These are phyloP conservation scores for Saussurea involucrata DNA, from an alignment of 129 eudicot species.

Conservation along the genomic window DNA sequence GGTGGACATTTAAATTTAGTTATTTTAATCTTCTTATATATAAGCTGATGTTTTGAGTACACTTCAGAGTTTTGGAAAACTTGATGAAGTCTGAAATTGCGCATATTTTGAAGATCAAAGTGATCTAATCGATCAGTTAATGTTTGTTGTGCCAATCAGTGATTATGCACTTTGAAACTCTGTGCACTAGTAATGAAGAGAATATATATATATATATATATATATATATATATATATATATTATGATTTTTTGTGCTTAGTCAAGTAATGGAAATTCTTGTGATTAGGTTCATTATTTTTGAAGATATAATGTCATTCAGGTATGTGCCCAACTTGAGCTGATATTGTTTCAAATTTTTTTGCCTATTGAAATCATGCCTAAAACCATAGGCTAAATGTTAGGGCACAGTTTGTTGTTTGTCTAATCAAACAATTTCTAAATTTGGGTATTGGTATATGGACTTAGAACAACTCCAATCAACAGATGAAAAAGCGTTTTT, in stretches of 20 bases:
- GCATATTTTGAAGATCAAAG: constrained; percentile 23
- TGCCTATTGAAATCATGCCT: not conserved
- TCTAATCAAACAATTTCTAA: not conserved
- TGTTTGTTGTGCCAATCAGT: constrained; percentile 14
- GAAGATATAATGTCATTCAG: not conserved
- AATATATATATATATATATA: not conserved
- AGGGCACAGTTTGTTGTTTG: not conserved
- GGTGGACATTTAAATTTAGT: not conserved
- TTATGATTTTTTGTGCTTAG: constrained; percentile 11
- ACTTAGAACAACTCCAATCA: too few relatives aligned
- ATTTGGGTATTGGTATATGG: constrained; percentile 1
- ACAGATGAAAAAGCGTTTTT: too few relatives aligned
- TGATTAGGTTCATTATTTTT: not conserved
- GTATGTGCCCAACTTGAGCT: not conserved
- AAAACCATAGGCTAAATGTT: not conserved
- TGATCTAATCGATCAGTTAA: constrained; percentile 24
- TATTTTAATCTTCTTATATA: constrained; percentile 6
- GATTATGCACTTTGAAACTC: not conserved
- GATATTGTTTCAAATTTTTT: not conserved
- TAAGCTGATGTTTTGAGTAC: constrained; percentile 18
- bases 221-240: too few relatives aligned
- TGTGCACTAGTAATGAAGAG: not conserved
- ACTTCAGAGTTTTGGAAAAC: not conserved
- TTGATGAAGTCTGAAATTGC: constrained; percentile 1
- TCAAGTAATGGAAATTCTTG: not conserved